Evolutionary conservation across 176 grass and related monocot species (phyloP).

Genomic region (Typha latifolia): DNA sequence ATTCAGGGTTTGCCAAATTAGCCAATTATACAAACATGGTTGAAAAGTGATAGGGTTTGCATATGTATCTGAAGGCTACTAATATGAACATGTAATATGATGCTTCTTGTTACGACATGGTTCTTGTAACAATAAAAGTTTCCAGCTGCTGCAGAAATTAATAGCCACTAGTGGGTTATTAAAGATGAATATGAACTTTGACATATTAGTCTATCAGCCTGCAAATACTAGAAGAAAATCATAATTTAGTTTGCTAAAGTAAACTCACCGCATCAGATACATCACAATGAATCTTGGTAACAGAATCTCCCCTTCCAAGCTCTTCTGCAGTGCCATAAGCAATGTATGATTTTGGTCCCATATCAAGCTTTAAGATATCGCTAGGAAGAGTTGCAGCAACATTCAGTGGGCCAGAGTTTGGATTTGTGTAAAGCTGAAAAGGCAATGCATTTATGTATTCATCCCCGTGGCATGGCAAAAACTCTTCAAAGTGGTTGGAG

Average conservation of each 20-base stretch:
- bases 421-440: conserved; percentile 69
- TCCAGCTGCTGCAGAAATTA: no score
- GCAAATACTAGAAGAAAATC: no score
- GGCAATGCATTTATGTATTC: conserved; percentile 50
- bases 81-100: no score
- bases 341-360: conserved; percentile 92
- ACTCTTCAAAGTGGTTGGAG: conserved; percentile 57
- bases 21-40: no score
- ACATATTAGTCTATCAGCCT: no score
- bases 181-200: no score
- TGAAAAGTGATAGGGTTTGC: no score
- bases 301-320: conserved; percentile 77
- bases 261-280: conserved; percentile 67
- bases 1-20: no score
- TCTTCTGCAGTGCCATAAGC: conserved; percentile 67
- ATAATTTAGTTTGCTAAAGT: not conserved
- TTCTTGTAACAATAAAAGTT: no score
- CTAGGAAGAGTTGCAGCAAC: conserved; percentile 44
- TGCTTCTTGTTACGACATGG: no score
- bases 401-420: conserved; percentile 51
- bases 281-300: conserved; percentile 80
- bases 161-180: no score
- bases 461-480: conserved; percentile 55
- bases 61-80: no score
- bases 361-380: conserved; percentile 50